Evolutionary conservation across 2,329 filamentous ascomycete species (phyloP).

Genomic region (Trichoderma polysporum): DNA sequence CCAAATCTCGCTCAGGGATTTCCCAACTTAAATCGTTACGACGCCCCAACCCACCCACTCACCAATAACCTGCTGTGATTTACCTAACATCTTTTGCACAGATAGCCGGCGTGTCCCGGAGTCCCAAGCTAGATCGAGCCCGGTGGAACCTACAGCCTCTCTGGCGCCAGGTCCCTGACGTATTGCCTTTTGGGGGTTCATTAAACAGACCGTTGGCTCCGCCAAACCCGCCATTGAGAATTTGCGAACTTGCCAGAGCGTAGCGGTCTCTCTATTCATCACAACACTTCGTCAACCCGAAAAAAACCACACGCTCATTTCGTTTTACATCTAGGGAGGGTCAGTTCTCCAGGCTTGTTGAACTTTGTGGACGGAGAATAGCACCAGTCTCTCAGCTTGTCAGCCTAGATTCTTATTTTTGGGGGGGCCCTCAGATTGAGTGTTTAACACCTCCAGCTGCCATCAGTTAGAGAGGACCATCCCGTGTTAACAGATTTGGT

Average conservation of each 20-base stretch:
- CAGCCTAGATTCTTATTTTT: background rate
- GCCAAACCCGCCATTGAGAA: slow-evolving; percentile 17
- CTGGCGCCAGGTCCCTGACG: slow-evolving; percentile 17
- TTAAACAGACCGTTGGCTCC: slow-evolving; percentile 11
- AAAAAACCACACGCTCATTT: background rate
- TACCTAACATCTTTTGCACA: slow-evolving; percentile 1
- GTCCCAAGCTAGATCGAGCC: background rate
- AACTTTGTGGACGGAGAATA: background rate
- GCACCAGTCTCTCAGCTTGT: background rate
- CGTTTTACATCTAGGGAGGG: background rate
- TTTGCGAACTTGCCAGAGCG: slow-evolving; percentile 11
- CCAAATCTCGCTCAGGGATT: background rate
- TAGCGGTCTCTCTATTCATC: background rate
- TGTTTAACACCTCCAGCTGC: background rate
- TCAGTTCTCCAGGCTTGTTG: slow-evolving; percentile 1
- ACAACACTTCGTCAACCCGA: background rate
- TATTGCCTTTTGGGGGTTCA: slow-evolving; percentile 19
- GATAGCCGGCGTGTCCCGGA: slow-evolving; percentile 4
- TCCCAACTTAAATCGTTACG: background rate
- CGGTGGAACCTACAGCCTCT: slow-evolving; percentile 19
- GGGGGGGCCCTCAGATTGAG: background rate
- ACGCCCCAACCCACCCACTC: background rate
- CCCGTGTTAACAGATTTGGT: background rate
- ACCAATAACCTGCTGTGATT: background rate
- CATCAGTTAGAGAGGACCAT: background rate